Evolutionary conservation across 1,284 basidiomycete genomes (phyloP).

Genomic region (Melampsora abietis-canadensis): DNA sequence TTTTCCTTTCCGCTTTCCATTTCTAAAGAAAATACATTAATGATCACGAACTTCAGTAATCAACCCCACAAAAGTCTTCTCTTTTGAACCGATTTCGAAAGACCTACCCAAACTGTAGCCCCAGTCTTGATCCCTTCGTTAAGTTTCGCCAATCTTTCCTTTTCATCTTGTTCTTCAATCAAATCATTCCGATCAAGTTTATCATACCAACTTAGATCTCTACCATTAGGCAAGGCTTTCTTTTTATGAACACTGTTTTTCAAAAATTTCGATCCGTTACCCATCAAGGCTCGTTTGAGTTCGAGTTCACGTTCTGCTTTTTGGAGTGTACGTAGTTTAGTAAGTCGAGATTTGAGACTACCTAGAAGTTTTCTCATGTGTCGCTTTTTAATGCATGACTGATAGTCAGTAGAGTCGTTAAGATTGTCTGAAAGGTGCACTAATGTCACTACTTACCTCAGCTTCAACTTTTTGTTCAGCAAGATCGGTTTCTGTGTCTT

Average conservation of each 20-base stretch:
- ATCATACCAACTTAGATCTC: slow-evolving; percentile 42
- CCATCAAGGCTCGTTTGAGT: slow-evolving; percentile 33
- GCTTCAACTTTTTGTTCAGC: neutral
- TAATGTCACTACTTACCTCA: neutral
- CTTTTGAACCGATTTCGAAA: neutral
- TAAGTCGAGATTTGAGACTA: slow-evolving; percentile 19
- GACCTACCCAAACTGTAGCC: slow-evolving; percentile 37
- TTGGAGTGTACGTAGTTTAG: slow-evolving; percentile 19
- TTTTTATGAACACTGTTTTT: slow-evolving; percentile 6
- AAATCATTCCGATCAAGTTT: slow-evolving; percentile 39
- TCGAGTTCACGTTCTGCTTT: slow-evolving; percentile 38
- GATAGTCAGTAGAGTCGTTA: neutral
- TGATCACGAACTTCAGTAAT: neutral
- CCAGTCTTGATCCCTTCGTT: slow-evolving; percentile 41
- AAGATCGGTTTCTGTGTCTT: neutral
- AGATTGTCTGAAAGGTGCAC: neutral
- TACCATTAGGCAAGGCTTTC: slow-evolving; percentile 11
- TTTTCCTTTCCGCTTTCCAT: slow-evolving; percentile 42
- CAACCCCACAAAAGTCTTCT: neutral
- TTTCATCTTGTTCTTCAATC: slow-evolving; percentile 32
- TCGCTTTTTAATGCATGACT: neutral
- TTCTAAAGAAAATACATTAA: slow-evolving; percentile 8
- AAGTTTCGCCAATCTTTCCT: slow-evolving; percentile 13
- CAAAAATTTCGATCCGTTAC: slow-evolving; percentile 35
- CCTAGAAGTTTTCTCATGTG: slow-evolving; percentile 27